Evolutionary conservation across 225 moss, liverwort and hornwort genomes (phyloP).

Genomic region (Antitrichia curtipendula): DNA sequence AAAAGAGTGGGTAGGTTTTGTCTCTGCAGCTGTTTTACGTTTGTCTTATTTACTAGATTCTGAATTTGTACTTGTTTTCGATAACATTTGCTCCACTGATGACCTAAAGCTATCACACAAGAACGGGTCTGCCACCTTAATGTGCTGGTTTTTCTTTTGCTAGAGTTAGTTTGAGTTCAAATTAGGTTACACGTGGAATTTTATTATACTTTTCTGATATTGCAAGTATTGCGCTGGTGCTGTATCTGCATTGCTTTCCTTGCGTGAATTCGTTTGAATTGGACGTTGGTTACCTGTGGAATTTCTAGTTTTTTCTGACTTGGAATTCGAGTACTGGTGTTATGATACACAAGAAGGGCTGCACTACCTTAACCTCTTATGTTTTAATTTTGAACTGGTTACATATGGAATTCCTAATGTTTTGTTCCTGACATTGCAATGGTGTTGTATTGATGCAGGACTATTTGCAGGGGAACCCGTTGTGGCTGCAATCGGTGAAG

Average conservation of each 20-base stretch:
- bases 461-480: conserved; percentile 62
- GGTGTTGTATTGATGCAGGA: conserved; percentile 20
- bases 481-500: conserved; percentile 73
- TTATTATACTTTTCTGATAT: not conserved
- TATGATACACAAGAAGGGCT: not conserved
- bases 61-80: not conserved
- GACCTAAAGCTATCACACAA: not conserved
- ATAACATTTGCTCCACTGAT: not conserved
- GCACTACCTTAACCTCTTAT: not conserved
- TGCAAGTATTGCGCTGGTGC: not conserved
- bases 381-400: not conserved
- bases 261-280: not conserved
- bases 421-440: not conserved
- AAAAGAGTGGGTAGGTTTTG: not conserved
- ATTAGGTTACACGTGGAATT: not conserved
- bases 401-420: no score
- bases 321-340: not conserved
- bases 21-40: not conserved
- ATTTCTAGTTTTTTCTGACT: not conserved
- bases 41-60: not conserved
- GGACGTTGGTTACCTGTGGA: not conserved
- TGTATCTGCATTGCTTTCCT: not conserved
- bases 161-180: not conserved
- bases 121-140: not conserved
- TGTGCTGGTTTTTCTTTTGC: not conserved